Evolutionary conservation across 805 yeast genomes (phyloP).

Genomic region (Kuraishia piskuri): DNA sequence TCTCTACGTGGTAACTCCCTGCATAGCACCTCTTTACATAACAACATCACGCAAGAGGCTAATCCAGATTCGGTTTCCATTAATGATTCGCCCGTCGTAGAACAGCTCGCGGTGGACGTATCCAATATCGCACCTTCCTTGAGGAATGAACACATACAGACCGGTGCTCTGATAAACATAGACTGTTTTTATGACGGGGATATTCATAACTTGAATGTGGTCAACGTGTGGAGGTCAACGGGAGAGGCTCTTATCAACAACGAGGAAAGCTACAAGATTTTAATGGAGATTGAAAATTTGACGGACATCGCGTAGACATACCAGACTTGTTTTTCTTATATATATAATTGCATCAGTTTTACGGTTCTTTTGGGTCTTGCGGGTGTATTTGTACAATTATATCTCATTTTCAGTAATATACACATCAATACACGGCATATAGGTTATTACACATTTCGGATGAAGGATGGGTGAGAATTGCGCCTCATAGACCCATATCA

Average conservation of each 20-base stretch:
- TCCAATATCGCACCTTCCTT: neutral
- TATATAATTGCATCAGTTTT: too few species aligned
- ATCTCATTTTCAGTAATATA: too few species aligned
- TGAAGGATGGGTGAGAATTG: too few species aligned
- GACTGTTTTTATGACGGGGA: conserved; percentile 7
- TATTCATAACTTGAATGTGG: neutral
- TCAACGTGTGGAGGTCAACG: neutral
- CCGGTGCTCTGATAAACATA: conserved; percentile 7
- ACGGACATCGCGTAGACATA: neutral
- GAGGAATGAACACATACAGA: neutral
- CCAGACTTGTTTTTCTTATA: too few species aligned
- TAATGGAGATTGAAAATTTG: too few species aligned
- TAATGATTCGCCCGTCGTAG: neutral
- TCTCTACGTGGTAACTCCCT: too few species aligned
- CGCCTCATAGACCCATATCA: neutral
- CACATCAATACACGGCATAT: too few species aligned
- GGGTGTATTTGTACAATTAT: too few species aligned
- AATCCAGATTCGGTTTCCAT: neutral
- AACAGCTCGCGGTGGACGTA: neutral
- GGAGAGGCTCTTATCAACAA: neutral
- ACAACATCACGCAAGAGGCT: neutral
- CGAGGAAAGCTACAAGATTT: neutral
- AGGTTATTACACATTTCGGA: too few species aligned
- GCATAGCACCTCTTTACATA: neutral
- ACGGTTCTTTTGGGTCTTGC: too few species aligned